Conservation (phyloP, 2,329 filamentous ascomycete species). For the Dactylellina parvicollis region DNA sequence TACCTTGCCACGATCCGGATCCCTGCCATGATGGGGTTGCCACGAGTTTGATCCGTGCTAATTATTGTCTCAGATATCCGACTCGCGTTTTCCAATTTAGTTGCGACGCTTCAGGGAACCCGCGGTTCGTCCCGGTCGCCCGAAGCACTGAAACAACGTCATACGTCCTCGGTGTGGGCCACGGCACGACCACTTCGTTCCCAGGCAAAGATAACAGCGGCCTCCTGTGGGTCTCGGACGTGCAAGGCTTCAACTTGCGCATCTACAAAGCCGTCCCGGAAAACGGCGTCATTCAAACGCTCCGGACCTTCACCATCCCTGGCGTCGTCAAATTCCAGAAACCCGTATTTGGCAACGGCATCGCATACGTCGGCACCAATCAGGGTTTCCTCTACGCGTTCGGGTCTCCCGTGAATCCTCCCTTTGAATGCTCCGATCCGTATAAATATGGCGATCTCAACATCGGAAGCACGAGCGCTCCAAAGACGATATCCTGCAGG, state of each 20-base stretch:
- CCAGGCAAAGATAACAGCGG: conserved; percentile 68
- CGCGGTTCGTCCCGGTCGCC: conserved; percentile 67
- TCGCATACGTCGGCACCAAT: conserved; percentile 67
- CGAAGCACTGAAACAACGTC: conserved; percentile 66
- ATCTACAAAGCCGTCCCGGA: conserved; percentile 67
- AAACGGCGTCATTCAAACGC: conserved; percentile 64
- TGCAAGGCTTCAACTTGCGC: conserved; percentile 66
- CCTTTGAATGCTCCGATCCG: conserved; percentile 67
- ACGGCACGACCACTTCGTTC: conserved; percentile 69
- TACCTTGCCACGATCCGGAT: too few species aligned
- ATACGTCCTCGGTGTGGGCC: conserved; percentile 68
- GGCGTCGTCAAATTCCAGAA: conserved; percentile 69
- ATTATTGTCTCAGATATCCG: conserved; percentile 63
- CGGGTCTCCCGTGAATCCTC: conserved; percentile 67
- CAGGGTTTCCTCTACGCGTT: conserved; percentile 68
- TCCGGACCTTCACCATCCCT: conserved; percentile 66
- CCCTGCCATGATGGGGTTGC: too few species aligned
- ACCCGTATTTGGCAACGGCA: conserved; percentile 69
- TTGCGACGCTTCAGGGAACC: conserved; percentile 64
- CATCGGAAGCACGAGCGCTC: conserved; percentile 61
- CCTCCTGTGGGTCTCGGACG: conserved; percentile 69
- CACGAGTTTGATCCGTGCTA: too few species aligned
- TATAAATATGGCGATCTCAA: conserved; percentile 65
- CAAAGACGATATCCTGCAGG: conserved; percentile 64
- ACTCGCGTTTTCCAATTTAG: conserved; percentile 71